phyloP scores from a whole-genome alignment of 805 yeast genomes.

The Nakazawaea sp. region DNA sequence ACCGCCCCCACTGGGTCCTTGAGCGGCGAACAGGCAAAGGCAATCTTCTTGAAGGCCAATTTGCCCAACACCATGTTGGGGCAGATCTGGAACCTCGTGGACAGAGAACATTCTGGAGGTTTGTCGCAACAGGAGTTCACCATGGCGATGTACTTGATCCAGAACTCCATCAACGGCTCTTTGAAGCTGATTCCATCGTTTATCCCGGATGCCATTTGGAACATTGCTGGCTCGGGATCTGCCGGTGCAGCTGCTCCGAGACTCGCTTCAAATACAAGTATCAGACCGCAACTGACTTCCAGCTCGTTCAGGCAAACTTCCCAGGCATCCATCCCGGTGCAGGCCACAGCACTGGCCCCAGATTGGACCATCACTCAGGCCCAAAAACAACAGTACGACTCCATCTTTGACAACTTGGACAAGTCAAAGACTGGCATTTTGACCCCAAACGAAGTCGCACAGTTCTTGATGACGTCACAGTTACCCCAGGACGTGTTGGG shows the following conservation, averaged over 20 bases:
- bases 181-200: slow-evolving; percentile 32
- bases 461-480: slow-evolving; percentile 82
- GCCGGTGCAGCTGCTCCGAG: not conserved
- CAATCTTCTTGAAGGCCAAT: slow-evolving; percentile 83
- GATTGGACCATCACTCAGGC: slow-evolving; percentile 68
- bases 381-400: slow-evolving; percentile 71
- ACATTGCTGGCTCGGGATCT: slow-evolving; percentile 15
- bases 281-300: slow-evolving; percentile 5
- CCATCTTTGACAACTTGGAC: slow-evolving; percentile 75
- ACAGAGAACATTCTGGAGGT: slow-evolving; percentile 65
- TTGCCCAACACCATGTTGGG: slow-evolving; percentile 73
- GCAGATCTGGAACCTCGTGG: slow-evolving; percentile 85
- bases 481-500: slow-evolving; percentile 82
- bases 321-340: slow-evolving; percentile 13
- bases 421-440: slow-evolving; percentile 53
- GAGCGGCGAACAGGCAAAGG: slow-evolving; percentile 75
- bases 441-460: slow-evolving; percentile 77
- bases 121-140: slow-evolving; percentile 72
- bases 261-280: not conserved
- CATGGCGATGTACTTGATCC: slow-evolving; percentile 93
- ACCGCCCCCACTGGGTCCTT: slow-evolving; percentile 54
- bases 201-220: slow-evolving; percentile 27
- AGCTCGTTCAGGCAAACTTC: slow-evolving; percentile 10
- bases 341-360: slow-evolving; percentile 14
- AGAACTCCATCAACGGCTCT: slow-evolving; percentile 63